Conservation (phyloP, 192 early-diverging fungal species). For the Powellomyces hirtus region DNA sequence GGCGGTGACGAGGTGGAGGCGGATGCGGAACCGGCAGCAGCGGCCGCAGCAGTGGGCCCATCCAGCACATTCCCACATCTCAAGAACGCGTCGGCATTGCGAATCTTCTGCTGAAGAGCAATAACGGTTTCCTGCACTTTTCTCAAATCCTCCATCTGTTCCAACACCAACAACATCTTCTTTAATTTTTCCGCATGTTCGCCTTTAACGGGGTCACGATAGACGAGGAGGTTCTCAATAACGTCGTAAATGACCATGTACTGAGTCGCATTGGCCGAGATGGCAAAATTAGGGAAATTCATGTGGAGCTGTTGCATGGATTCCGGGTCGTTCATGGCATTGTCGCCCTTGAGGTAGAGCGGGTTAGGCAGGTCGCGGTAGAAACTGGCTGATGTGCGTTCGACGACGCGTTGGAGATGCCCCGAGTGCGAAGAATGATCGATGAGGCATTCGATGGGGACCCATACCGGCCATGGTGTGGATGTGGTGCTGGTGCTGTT, state of each 20-base stretch:
- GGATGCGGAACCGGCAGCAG: not conserved
- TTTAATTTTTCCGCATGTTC: conserved; percentile 68
- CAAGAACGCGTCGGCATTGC: conserved; percentile 39
- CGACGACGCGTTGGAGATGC: conserved; percentile 60
- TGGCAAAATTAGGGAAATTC: conserved; percentile 70
- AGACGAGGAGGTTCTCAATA: conserved; percentile 76
- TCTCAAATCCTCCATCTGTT: conserved; percentile 68
- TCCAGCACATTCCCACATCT: conserved; percentile 3
- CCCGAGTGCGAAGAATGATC: conserved; percentile 43
- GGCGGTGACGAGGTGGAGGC: too few relatives aligned
- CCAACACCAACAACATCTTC: conserved; percentile 76
- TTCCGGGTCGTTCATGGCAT: conserved; percentile 24
- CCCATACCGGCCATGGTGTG: conserved; percentile 62
- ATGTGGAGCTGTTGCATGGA: conserved; percentile 63
- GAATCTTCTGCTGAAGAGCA: conserved; percentile 59
- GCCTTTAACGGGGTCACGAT: conserved; percentile 76
- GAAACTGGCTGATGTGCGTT: conserved; percentile 50
- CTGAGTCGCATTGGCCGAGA: conserved; percentile 75
- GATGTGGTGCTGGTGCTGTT: not conserved
- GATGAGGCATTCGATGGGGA: conserved; percentile 66
- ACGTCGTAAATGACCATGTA: conserved; percentile 72
- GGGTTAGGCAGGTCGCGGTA: conserved; percentile 70
- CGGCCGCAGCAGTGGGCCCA: too few relatives aligned
- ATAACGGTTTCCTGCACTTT: conserved; percentile 53
- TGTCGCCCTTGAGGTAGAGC: conserved; percentile 55